phyloP scores from a whole-genome alignment of 345 rosid species.

The Anastatica hierochuntica region DNA sequence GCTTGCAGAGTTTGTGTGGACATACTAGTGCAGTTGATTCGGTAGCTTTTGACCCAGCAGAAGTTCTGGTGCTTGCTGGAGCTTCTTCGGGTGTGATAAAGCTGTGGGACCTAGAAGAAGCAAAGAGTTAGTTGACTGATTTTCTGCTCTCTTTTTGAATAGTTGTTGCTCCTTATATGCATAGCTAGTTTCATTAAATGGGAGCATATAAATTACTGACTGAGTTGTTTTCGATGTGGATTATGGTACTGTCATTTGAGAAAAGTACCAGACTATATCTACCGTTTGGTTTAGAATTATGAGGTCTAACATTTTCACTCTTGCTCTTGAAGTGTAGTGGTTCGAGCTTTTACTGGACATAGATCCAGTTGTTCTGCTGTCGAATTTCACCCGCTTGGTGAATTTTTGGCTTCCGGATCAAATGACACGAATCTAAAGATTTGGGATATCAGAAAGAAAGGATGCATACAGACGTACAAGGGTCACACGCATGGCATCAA shows the following conservation, averaged over 20 bases:
- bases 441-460: constrained; percentile 96
- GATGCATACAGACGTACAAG: constrained; percentile 89
- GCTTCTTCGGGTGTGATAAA: constrained; percentile 32
- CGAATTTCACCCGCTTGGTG: constrained; percentile 98
- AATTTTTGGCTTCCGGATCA: constrained; percentile 95
- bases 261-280: background rate
- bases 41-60: constrained; percentile 29
- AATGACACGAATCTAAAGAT: constrained; percentile 63
- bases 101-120: constrained; percentile 33
- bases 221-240: background rate
- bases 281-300: background rate
- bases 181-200: background rate
- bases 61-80: constrained; percentile 33
- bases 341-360: constrained; percentile 95
- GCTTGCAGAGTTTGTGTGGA: constrained; percentile 28
- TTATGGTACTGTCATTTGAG: background rate
- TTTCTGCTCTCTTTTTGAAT: constrained; percentile 10
- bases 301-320: constrained; percentile 32
- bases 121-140: constrained; percentile 29
- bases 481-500: constrained; percentile 75
- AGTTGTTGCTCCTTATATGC: background rate
- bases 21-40: constrained; percentile 30
- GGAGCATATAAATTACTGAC: background rate
- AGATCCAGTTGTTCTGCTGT: constrained; percentile 82
- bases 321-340: constrained; percentile 96